phyloP scores from a whole-genome alignment of 352 stramenopile species.

The Blastocystis hominis region DNA sequence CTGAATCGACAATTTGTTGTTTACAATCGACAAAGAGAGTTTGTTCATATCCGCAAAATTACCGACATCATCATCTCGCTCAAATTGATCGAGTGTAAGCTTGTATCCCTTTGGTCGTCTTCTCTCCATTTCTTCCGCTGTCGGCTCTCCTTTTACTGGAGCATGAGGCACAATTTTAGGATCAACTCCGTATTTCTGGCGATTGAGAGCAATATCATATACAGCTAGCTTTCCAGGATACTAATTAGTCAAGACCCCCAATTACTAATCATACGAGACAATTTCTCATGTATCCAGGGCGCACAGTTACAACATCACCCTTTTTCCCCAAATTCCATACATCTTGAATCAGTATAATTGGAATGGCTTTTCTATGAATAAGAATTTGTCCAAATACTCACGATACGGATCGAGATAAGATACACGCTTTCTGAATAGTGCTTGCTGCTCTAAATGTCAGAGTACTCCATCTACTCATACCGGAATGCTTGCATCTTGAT shows the following conservation, averaged over 20 bases:
- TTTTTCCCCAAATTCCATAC: slow-evolving; percentile 52
- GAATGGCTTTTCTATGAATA: slow-evolving; percentile 27
- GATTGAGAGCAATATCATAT: slow-evolving; percentile 28
- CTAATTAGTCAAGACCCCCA: neutral
- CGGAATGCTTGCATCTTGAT: slow-evolving; percentile 23
- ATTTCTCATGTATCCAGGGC: slow-evolving; percentile 55
- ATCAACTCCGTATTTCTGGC: slow-evolving; percentile 39
- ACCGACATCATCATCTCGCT: slow-evolving; percentile 28
- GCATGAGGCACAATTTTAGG: neutral
- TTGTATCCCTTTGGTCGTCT: slow-evolving; percentile 42
- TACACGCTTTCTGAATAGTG: neutral
- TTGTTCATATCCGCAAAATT: slow-evolving; percentile 42
- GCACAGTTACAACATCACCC: slow-evolving; percentile 33
- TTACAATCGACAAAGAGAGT: slow-evolving; percentile 13
- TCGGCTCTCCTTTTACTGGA: slow-evolving; percentile 36
- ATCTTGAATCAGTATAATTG: slow-evolving; percentile 49
- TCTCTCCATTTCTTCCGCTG: slow-evolving; percentile 33
- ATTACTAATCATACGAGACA: neutral
- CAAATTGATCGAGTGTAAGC: slow-evolving; percentile 22
- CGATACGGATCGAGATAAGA: slow-evolving; percentile 4
- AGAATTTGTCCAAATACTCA: neutral
- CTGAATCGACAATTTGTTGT: slow-evolving; percentile 33
- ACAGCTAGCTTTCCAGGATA: slow-evolving; percentile 34
- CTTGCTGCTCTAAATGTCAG: neutral
- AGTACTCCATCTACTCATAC: neutral